Evolutionary conservation across 2,329 filamentous ascomycete species (phyloP).

Genomic region (Botryosphaeria agaves): DNA sequence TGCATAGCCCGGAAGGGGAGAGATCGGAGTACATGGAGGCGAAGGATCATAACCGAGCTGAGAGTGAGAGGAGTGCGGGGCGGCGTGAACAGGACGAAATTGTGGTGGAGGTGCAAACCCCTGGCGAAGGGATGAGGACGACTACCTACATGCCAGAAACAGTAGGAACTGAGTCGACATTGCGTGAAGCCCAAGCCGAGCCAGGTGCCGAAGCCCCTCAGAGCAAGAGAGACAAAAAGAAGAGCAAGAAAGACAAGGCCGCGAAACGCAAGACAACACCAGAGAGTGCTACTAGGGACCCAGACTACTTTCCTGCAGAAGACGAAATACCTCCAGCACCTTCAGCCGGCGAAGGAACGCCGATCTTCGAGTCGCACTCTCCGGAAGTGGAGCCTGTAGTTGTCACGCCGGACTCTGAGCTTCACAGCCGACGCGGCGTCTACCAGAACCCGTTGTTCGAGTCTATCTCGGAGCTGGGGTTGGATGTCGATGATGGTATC

Average conservation of each 20-base stretch:
- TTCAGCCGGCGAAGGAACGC: slow-evolving; percentile 8
- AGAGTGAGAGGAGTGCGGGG: too few relatives aligned
- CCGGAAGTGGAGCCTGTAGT: slow-evolving; percentile 7
- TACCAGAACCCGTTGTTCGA: slow-evolving; percentile 24
- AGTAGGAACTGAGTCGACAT: too few relatives aligned
- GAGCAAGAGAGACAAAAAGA: background rate
- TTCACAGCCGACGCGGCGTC: slow-evolving; percentile 11
- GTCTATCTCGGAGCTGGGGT: slow-evolving; percentile 21
- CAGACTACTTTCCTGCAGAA: slow-evolving; percentile 5
- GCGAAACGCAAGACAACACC: background rate
- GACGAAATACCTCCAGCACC: slow-evolving; percentile 8
- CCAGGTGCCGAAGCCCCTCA: background rate
- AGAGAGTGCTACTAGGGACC: background rate
- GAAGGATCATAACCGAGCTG: slow-evolving; percentile 6
- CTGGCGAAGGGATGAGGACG: slow-evolving; percentile 12
- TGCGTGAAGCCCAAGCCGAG: too few relatives aligned
- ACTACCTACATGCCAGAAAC: slow-evolving; percentile 14
- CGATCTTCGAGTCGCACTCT: slow-evolving; percentile 6
- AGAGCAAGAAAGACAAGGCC: background rate
- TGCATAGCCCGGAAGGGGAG: slow-evolving; percentile 24
- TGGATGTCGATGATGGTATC: slow-evolving; percentile 12
- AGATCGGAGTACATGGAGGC: slow-evolving; percentile 18
- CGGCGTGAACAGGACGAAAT: slow-evolving; percentile 15
- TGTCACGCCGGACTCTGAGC: slow-evolving; percentile 5
- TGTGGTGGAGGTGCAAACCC: slow-evolving; percentile 19